Base-by-base conservation (phyloP, 2,329 filamentous ascomycete genomes). In the Calonectria pauciramosa region DNA sequence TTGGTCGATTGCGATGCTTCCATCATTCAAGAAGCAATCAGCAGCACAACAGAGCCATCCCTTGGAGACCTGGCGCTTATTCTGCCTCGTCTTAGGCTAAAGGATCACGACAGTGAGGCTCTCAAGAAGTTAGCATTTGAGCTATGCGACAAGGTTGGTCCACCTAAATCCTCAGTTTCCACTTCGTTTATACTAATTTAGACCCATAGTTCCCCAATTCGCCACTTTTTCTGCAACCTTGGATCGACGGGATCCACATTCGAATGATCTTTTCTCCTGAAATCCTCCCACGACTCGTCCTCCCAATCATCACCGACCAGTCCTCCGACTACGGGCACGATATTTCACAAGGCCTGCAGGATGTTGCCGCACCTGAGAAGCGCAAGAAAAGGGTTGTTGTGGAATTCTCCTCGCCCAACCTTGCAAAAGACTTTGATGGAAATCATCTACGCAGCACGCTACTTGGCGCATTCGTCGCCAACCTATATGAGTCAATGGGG, bases 371-470 rank as follows among this genome's bases (percentile, higher is more conserved):
- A 26, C 44, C 49, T 9, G 64, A 60, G n/a, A 64, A 41, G 41
- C 59, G 70, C 11, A 69, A 69, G 26, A 77, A 75, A 47, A 75
- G 60, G 80, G 89, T 93, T 56, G 88, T 95, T 54, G 88, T 95
- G 74, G 94, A 95, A 78, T 95, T 95, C 84, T 94, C 92, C 1
- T 94, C 92, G 10, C 93, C 94, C 36, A 96, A 95, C 81, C 94
- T 96, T 59, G 94, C 93, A 26, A 94, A 94, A 81, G 93, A 93
- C 28, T 95, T 96, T 85, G 92, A 94, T 81, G 93, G 93, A 28
- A 93, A 92, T 8, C 94, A 96, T 86, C 87, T 96, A 78, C 89
- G 94, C 80, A 94, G 93, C 81, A 96, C 94, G 66, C 94, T 96
- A 77, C 94, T 95, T 71, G 93, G 93, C 44, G 91, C 91, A 23